phyloP scores from a whole-genome alignment of 192 early-diverging fungal species.

The Rhizophagus sp. region DNA sequence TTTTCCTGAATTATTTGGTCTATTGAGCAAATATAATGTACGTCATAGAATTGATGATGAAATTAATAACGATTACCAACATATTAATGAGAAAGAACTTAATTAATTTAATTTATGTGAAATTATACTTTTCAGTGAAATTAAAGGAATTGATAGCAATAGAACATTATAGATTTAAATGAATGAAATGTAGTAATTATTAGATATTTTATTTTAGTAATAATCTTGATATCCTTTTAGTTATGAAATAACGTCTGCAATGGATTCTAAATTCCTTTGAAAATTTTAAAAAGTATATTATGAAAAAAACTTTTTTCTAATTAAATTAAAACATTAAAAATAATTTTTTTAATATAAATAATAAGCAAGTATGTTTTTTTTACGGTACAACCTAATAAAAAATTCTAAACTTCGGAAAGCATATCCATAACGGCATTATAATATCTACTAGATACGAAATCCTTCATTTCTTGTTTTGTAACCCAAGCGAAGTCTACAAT shows the following conservation, averaged over 20 bases:
- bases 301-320: no score
- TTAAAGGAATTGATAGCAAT: no score
- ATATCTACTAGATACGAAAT: slow-evolving; percentile 52
- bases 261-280: no score
- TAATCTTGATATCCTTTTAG: no score
- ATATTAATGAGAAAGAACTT: background rate
- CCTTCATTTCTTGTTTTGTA: slow-evolving; percentile 65
- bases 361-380: no score
- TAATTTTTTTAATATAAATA: background rate
- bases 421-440: slow-evolving; percentile 56
- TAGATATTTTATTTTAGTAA: no score
- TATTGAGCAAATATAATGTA: slow-evolving; percentile 32
- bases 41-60: background rate
- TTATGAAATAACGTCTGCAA: no score
- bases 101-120: no score
- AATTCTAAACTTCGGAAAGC: slow-evolving; percentile 49
- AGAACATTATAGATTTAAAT: no score
- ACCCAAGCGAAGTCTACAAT: slow-evolving; percentile 74
- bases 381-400: background rate
- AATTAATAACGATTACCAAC: background rate
- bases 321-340: background rate
- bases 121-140: no score
- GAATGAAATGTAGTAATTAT: no score
- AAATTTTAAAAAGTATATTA: no score
- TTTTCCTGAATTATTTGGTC: slow-evolving; percentile 51